phyloP scores from a whole-genome alignment of 2,329 filamentous ascomycete genomes.

The Coniella vitis region DNA sequence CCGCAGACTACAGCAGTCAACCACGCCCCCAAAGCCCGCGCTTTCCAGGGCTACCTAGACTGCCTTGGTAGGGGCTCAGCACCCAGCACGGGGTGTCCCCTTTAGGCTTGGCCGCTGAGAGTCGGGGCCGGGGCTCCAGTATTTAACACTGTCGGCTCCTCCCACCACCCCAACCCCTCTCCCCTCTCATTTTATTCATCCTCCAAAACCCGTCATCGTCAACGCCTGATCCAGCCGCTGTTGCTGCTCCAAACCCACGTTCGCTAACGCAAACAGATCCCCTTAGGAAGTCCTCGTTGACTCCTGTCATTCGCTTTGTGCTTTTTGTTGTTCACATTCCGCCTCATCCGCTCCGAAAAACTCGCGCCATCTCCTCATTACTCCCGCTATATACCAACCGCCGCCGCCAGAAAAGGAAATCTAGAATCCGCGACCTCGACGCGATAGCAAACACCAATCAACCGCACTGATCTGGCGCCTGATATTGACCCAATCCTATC shows the following conservation, averaged over 20 bases:
- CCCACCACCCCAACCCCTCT: slow-evolving; percentile 12
- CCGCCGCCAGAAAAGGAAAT: too few species aligned
- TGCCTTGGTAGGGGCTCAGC: neutral
- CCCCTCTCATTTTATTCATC: slow-evolving; percentile 11
- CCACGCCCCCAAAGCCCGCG: slow-evolving; percentile 3
- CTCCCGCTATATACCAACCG: too few species aligned
- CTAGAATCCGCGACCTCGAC: too few species aligned
- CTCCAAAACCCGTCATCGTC: slow-evolving; percentile 22
- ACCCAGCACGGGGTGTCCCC: too few species aligned
- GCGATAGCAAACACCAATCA: too few species aligned
- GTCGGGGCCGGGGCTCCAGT: slow-evolving; percentile 4
- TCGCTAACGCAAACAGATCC: slow-evolving; percentile 39
- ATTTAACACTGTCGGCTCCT: slow-evolving; percentile 16
- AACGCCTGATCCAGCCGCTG: slow-evolving; percentile 30
- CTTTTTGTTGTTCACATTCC: slow-evolving; percentile 37
- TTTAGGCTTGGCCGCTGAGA: neutral
- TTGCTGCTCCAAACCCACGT: slow-evolving; percentile 37
- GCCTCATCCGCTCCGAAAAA: slow-evolving; percentile 15
- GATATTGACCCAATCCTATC: too few species aligned
- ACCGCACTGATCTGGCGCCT: too few species aligned
- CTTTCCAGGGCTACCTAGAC: slow-evolving; percentile 6
- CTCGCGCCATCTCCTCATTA: slow-evolving; percentile 17
- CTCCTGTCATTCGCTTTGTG: slow-evolving; percentile 69
- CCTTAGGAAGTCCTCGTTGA: slow-evolving; percentile 64
- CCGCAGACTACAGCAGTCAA: too few species aligned